Evolutionary conservation across 2,329 filamentous ascomycete species (phyloP).

Genomic region (Calonectria leucothoes): DNA sequence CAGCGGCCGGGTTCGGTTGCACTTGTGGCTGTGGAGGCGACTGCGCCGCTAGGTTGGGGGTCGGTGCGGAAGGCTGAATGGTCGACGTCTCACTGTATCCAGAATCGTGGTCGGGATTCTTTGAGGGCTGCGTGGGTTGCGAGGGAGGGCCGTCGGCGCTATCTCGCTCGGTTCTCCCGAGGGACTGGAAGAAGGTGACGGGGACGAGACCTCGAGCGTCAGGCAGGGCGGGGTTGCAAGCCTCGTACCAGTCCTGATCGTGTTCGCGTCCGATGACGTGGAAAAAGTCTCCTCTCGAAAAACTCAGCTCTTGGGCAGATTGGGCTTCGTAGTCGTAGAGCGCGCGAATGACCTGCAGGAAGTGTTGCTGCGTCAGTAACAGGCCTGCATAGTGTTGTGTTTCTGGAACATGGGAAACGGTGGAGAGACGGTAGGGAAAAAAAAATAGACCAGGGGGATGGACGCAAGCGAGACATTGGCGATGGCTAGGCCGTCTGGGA

Average conservation of each 20-base stretch:
- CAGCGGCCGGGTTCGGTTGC: constrained; percentile 20
- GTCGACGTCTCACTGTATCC: constrained; percentile 71
- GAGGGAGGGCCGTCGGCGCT: constrained; percentile 72
- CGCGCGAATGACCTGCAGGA: constrained; percentile 87
- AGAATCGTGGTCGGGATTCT: constrained; percentile 85
- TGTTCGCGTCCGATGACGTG: constrained; percentile 97
- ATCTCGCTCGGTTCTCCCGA: constrained; percentile 92
- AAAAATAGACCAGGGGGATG: constrained; percentile 16
- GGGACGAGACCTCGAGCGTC: constrained; percentile 92
- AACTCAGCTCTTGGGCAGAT: constrained; percentile 83
- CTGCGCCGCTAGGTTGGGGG: not conserved
- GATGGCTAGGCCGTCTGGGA: constrained; percentile 24
- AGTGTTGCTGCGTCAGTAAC: constrained; percentile 32
- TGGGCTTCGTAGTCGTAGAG: constrained; percentile 91
- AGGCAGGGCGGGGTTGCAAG: constrained; percentile 91
- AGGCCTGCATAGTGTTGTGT: constrained; percentile 20
- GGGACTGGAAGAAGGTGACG: constrained; percentile 90
- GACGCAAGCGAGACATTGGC: constrained; percentile 29
- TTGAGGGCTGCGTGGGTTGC: constrained; percentile 58
- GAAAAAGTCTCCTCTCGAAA: constrained; percentile 96
- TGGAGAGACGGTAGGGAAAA: constrained; percentile 24
- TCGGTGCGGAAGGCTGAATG: constrained; percentile 31
- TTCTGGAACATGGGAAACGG: constrained; percentile 27
- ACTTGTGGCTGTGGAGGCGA: constrained; percentile 25
- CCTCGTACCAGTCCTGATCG: constrained; percentile 97